Evolutionary conservation across 257 asterid species (phyloP).

Genomic region (Rhazya stricta): DNA sequence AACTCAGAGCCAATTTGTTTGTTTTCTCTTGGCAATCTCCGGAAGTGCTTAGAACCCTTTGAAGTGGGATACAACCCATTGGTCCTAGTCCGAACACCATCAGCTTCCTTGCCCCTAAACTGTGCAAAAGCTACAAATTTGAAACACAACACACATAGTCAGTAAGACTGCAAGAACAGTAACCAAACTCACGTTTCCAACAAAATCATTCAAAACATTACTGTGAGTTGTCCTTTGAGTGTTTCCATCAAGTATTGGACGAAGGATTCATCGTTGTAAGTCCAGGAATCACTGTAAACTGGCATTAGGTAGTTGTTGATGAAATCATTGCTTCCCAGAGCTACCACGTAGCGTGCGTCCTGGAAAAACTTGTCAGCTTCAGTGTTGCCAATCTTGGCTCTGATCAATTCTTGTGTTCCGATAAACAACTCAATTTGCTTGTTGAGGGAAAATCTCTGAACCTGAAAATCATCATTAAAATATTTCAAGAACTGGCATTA

Average conservation of each 20-base stretch:
- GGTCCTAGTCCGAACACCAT: slow-evolving; percentile 93
- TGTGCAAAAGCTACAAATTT: slow-evolving; percentile 46
- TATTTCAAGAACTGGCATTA: background rate
- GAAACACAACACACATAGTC: background rate
- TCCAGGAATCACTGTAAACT: slow-evolving; percentile 66
- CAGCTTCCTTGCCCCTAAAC: slow-evolving; percentile 61
- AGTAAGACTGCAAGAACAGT: background rate
- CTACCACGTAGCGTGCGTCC: slow-evolving; percentile 65
- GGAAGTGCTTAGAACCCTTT: slow-evolving; percentile 59
- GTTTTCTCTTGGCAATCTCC: slow-evolving; percentile 75
- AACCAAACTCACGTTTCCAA: background rate
- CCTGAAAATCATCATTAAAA: slow-evolving; percentile 25
- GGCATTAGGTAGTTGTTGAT: slow-evolving; percentile 95
- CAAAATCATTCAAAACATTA: slow-evolving; percentile 11
- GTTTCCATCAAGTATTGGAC: slow-evolving; percentile 57
- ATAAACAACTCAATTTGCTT: slow-evolving; percentile 77
- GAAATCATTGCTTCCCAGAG: slow-evolving; percentile 87
- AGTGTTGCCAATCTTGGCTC: slow-evolving; percentile 40
- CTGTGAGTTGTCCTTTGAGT: slow-evolving; percentile 52
- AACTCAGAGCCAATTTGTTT: slow-evolving; percentile 55
- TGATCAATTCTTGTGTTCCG: slow-evolving; percentile 62
- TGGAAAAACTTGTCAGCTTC: slow-evolving; percentile 56
- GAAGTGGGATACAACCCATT: slow-evolving; percentile 96
- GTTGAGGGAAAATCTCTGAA: slow-evolving; percentile 60
- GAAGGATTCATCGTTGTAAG: slow-evolving; percentile 52